Evolutionary conservation across 2,329 filamentous ascomycete species (phyloP).

Genomic region (Calonectria honghensis): DNA sequence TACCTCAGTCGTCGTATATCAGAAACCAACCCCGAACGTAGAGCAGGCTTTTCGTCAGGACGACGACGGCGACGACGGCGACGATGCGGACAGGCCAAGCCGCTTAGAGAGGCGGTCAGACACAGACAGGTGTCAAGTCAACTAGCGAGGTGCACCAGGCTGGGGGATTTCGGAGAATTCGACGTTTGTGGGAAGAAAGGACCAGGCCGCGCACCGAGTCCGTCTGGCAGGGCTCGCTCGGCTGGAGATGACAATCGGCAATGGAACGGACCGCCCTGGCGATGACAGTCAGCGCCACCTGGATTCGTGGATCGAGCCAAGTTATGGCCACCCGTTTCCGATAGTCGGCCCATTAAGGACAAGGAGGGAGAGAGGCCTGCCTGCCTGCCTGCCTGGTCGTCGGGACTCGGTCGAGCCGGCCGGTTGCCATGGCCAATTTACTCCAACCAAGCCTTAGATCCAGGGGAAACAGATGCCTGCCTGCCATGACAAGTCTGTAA

Average conservation of each 20-base stretch:
- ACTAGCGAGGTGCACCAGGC: constrained; percentile 18
- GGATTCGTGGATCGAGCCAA: constrained; percentile 23
- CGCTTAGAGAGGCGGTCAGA: constrained; percentile 31
- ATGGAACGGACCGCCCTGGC: constrained; percentile 47
- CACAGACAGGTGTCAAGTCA: constrained; percentile 20
- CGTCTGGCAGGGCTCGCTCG: constrained; percentile 17
- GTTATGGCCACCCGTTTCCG: constrained; percentile 16
- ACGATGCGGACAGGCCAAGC: constrained; percentile 14
- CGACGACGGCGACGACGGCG: constrained; percentile 8
- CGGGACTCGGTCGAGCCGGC: constrained; percentile 4
- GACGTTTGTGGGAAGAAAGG: constrained; percentile 20
- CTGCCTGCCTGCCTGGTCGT: neutral
- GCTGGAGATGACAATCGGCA: constrained; percentile 36
- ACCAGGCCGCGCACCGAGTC: constrained; percentile 23
- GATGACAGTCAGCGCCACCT: constrained; percentile 37
- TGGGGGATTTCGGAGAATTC: constrained; percentile 27
- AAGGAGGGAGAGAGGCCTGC: neutral
- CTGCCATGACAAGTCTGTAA: neutral
- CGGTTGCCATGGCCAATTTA: neutral
- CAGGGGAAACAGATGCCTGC: neutral
- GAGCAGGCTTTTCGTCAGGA: neutral
- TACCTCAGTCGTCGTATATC: constrained; percentile 10
- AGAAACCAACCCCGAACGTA: constrained; percentile 14
- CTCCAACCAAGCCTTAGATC: neutral
- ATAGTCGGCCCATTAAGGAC: constrained; percentile 18